Percentiles rank a stretch among this genome's conserved stretches.
Conservation (phyloP, 1,284 basidiomycete genomes). For the Leccinum griseonigrum region DNA sequence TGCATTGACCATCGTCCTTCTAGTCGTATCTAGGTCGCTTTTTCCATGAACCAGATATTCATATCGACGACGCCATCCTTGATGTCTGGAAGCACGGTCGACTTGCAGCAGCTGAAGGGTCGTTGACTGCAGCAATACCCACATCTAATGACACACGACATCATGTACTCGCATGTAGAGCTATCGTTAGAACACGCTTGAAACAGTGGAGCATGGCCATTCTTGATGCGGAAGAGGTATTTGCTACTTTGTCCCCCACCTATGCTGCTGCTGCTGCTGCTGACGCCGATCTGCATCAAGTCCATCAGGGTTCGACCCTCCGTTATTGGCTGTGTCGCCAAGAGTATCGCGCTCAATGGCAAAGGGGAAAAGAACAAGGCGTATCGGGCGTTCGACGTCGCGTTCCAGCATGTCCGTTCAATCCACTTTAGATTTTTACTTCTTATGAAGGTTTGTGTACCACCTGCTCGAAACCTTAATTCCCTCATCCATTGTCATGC, state of each 20-base stretch:
- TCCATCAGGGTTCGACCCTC: background rate
- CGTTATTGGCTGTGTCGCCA: background rate
- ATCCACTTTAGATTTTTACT: background rate
- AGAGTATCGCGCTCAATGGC: background rate
- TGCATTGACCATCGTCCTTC: background rate
- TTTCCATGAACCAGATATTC: background rate
- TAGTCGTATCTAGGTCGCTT: background rate
- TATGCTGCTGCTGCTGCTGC: background rate
- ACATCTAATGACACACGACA: background rate
- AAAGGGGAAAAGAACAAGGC: background rate
- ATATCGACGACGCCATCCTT: background rate
- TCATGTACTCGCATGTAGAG: background rate
- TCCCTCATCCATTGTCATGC: background rate
- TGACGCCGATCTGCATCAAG: background rate
- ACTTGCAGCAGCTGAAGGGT: background rate
- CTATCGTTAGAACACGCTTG: background rate
- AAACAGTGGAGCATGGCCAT: background rate
- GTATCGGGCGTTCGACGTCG: background rate
- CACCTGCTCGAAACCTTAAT: background rate
- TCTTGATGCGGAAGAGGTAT: background rate
- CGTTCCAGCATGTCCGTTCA: background rate
- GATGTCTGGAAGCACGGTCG: background rate
- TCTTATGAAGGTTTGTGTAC: background rate
- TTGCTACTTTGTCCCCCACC: background rate
- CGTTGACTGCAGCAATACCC: background rate